Percentiles rank a stretch among this genome's conserved stretches.
phyloP scores from a whole-genome alignment of 768 basidiomycete genomes.

The Lanmaoa pseudosensibilis region DNA sequence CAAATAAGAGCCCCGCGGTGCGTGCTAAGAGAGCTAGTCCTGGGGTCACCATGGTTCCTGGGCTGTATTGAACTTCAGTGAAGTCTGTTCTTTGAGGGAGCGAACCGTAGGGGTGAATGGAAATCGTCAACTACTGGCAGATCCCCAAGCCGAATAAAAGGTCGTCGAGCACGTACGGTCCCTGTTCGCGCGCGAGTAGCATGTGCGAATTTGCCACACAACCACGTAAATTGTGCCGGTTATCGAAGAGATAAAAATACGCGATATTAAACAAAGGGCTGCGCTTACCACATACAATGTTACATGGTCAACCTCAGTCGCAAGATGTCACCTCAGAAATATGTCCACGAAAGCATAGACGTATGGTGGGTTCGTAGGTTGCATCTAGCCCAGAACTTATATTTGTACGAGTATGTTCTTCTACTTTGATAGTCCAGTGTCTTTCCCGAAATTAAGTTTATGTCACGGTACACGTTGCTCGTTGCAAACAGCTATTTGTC shows the following conservation, averaged over 20 bases:
- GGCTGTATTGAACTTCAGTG: too few species aligned
- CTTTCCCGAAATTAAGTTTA: not conserved
- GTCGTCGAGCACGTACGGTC: too few species aligned
- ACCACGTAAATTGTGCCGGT: too few species aligned
- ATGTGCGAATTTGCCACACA: too few species aligned
- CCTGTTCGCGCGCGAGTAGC: too few species aligned
- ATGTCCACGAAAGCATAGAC: slow-evolving; percentile 23
- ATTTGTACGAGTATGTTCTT: slow-evolving; percentile 2
- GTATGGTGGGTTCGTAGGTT: not conserved
- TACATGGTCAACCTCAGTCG: too few species aligned
- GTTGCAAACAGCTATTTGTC: too few species aligned
- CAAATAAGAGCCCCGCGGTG: not conserved
- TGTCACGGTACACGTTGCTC: too few species aligned
- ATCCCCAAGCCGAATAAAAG: too few species aligned
- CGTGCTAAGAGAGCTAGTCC: slow-evolving; percentile 15
- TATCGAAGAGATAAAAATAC: too few species aligned
- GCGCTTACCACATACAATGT: too few species aligned
- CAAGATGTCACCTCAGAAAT: slow-evolving; percentile 29
- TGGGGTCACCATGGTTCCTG: slow-evolving; percentile 14
- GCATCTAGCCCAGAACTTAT: not conserved
- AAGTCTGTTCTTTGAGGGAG: not conserved
- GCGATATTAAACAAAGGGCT: too few species aligned
- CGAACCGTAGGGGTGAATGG: not conserved
- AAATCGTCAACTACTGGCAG: not conserved
- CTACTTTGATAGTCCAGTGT: not conserved